phyloP scores from a whole-genome alignment of 495 filamentous ascomycete species.

The Podospora anserina region DNA sequence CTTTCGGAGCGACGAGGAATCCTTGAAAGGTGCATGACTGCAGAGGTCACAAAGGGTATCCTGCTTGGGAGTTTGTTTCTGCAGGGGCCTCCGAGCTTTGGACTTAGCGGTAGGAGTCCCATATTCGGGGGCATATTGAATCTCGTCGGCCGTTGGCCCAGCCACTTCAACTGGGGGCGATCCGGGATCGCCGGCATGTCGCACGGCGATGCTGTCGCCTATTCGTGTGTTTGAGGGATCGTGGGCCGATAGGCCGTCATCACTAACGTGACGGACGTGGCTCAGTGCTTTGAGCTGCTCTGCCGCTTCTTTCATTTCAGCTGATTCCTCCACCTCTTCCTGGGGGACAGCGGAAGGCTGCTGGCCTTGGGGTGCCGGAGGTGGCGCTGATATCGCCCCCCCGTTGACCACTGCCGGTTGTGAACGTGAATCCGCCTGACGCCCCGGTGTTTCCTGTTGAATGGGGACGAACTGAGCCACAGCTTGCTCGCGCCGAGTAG shows the following conservation, averaged over 20 bases:
- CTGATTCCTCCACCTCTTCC: conserved; percentile 54
- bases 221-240: conserved; percentile 27
- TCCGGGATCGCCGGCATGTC: conserved; percentile 40
- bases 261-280: conserved; percentile 50
- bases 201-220: conserved; percentile 36
- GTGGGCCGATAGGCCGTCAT: conserved; percentile 34
- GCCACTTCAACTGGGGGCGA: conserved; percentile 38
- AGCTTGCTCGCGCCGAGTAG: conserved; percentile 16
- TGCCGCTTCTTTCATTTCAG: conserved; percentile 58
- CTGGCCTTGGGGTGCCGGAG: not conserved
- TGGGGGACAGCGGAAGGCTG: conserved; percentile 31
- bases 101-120: conserved; percentile 43
- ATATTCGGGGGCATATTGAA: conserved; percentile 37
- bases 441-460: conserved; percentile 34
- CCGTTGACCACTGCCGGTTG: conserved; percentile 7
- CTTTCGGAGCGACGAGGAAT: conserved; percentile 56
- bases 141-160: conserved; percentile 40
- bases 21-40: conserved; percentile 57
- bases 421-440: conserved; percentile 14
- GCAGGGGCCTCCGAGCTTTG: conserved; percentile 47
- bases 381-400: not conserved
- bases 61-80: conserved; percentile 50
- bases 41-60: conserved; percentile 54
- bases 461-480: conserved; percentile 23
- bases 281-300: conserved; percentile 58